phyloP scores from a whole-genome alignment of 2,329 filamentous ascomycete species.

The Claviceps paspali region DNA sequence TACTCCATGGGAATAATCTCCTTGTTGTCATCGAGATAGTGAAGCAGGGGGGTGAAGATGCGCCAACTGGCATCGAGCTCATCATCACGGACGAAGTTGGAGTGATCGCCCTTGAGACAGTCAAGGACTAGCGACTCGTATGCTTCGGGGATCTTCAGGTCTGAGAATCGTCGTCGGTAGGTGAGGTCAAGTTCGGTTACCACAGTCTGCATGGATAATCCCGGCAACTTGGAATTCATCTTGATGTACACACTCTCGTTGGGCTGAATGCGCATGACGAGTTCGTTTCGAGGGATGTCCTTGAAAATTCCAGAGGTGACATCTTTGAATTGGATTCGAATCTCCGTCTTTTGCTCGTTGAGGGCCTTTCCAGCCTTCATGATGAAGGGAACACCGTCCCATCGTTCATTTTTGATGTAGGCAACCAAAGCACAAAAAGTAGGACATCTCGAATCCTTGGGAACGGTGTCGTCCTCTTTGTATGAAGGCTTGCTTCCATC shows the following conservation, averaged over 20 bases:
- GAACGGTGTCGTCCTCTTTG: constrained; percentile 97
- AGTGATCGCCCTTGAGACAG: constrained; percentile 96
- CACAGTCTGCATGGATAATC: constrained; percentile 97
- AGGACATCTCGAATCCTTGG: constrained; percentile 91
- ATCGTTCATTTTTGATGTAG: constrained; percentile 98
- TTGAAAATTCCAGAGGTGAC: constrained; percentile 99
- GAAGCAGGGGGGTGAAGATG: constrained; percentile 91
- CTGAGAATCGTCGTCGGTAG: constrained; percentile 94
- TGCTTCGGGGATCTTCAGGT: constrained; percentile 97
- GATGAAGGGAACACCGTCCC: constrained; percentile 98
- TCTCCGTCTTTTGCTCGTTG: constrained; percentile 99
- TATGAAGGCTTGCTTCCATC: constrained; percentile 95
- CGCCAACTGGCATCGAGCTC: constrained; percentile 97
- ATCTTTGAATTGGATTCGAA: constrained; percentile 98
- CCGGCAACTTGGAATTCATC: constrained; percentile 99
- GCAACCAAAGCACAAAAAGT: constrained; percentile 96
- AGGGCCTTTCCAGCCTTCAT: constrained; percentile 97
- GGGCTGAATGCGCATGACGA: constrained; percentile 97
- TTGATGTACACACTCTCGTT: constrained; percentile 99
- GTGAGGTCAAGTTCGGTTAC: constrained; percentile 97
- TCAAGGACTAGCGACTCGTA: constrained; percentile 97
- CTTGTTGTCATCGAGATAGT: constrained; percentile 98
- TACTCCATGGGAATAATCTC: constrained; percentile 99
- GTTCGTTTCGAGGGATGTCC: constrained; percentile 97
- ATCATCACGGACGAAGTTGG: constrained; percentile 95